A percentile compares a stretch with the other conserved stretches of the same genome.
These are phyloP conservation scores for Akanthomyces muscarius DNA, from an alignment of 2,329 filamentous ascomycete species.

Conservation along the genomic window DNA sequence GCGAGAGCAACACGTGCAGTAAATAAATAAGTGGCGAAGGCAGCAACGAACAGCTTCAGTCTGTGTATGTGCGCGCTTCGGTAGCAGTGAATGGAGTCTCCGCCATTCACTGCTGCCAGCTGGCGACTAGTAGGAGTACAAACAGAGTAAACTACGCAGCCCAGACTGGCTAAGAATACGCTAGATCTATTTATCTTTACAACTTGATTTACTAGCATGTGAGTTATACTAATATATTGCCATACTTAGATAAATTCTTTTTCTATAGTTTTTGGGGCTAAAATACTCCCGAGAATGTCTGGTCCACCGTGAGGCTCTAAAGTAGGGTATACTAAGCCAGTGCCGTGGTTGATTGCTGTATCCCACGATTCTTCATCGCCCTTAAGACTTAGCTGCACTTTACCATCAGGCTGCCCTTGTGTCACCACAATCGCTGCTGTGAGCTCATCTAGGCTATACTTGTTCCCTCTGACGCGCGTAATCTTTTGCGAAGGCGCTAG, in stretches of 20 bases:
- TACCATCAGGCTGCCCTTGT: conserved; percentile 20
- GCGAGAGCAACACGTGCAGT: neutral
- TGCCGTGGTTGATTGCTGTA: neutral
- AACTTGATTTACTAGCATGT: too few relatives aligned
- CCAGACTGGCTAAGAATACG: too few relatives aligned
- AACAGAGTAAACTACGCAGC: too few relatives aligned
- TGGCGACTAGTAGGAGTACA: neutral
- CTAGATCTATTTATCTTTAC: too few relatives aligned
- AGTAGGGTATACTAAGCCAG: neutral
- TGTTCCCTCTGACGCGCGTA: neutral
- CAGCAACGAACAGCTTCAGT: too few relatives aligned
- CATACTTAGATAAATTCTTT: neutral
- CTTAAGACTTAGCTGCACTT: neutral
- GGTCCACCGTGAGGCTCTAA: neutral
- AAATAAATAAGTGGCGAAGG: neutral
- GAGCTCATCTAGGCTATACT: conserved; percentile 9
- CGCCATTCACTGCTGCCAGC: neutral
- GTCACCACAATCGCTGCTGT: conserved; percentile 27
- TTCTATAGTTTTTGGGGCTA: neutral
- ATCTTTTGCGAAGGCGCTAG: conserved; percentile 16
- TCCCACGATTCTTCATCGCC: conserved; percentile 10
- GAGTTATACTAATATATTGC: too few relatives aligned
- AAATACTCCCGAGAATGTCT: neutral
- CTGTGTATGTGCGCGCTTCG: too few relatives aligned
- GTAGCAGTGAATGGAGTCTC: neutral